Evolutionary conservation across 2,329 filamentous ascomycete genomes (phyloP).

Genomic region (Fusarium sp.): DNA sequence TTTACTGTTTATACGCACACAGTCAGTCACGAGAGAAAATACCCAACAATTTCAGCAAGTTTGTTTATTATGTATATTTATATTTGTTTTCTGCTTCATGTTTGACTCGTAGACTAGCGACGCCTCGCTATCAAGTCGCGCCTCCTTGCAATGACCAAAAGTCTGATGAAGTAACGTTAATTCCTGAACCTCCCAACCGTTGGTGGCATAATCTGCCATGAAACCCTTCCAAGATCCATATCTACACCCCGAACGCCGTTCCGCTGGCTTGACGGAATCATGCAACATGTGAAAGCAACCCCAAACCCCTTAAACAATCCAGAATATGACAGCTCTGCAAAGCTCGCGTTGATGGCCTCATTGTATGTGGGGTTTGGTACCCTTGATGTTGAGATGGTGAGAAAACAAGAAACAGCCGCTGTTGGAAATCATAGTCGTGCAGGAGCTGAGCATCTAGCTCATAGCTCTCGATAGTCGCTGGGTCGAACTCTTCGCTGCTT

Average conservation of each 20-base stretch:
- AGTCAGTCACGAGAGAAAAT: slow-evolving; percentile 29
- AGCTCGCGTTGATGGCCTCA: slow-evolving; percentile 8
- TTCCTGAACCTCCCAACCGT: background rate
- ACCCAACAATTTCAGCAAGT: slow-evolving; percentile 16
- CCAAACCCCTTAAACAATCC: slow-evolving; percentile 20
- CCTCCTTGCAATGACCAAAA: slow-evolving; percentile 1
- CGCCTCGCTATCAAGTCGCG: background rate
- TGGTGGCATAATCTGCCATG: slow-evolving; percentile 18
- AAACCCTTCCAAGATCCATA: background rate
- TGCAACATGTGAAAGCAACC: slow-evolving; percentile 23
- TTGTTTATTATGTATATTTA: slow-evolving; percentile 23
- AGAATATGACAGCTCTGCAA: slow-evolving; percentile 12
- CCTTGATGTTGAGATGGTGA: slow-evolving; percentile 5
- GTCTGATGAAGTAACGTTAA: slow-evolving; percentile 4
- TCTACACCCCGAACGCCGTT: slow-evolving; percentile 31
- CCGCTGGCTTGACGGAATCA: slow-evolving; percentile 29
- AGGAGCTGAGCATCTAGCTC: slow-evolving; percentile 32
- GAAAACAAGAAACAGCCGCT: slow-evolving; percentile 24
- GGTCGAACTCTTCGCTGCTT: slow-evolving; percentile 82
- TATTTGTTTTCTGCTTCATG: slow-evolving; percentile 21
- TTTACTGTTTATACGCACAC: background rate
- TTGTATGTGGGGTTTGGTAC: background rate
- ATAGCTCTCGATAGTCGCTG: slow-evolving; percentile 91
- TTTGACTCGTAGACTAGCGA: slow-evolving; percentile 1
- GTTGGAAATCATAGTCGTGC: slow-evolving; percentile 5